Evolutionary conservation across 2,329 filamentous ascomycete species (phyloP).

Genomic region (Coniochaeta prunicola): DNA sequence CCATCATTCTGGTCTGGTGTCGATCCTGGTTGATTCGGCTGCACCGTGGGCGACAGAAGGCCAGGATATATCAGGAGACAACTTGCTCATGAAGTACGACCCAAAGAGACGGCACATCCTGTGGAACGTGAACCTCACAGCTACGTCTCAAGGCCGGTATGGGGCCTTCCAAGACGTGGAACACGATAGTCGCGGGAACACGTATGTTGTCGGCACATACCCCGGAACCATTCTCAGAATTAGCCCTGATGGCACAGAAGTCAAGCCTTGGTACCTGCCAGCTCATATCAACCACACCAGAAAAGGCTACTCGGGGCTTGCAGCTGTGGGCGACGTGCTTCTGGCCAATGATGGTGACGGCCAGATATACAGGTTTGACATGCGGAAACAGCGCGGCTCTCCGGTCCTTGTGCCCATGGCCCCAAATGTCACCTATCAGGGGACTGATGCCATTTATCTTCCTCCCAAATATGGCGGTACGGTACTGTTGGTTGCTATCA

Average conservation of each 20-base stretch:
- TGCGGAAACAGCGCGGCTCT: slow-evolving; percentile 12
- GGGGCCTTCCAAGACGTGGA: slow-evolving; percentile 32
- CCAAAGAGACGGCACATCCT: slow-evolving; percentile 14
- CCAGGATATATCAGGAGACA: slow-evolving; percentile 25
- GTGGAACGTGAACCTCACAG: slow-evolving; percentile 26
- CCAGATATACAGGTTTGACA: slow-evolving; percentile 27
- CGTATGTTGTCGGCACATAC: slow-evolving; percentile 29
- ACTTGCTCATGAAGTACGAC: slow-evolving; percentile 28
- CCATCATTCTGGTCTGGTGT: slow-evolving; percentile 20
- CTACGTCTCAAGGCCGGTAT: slow-evolving; percentile 19
- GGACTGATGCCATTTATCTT: slow-evolving; percentile 23
- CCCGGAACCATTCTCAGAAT: slow-evolving; percentile 28
- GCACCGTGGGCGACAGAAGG: slow-evolving; percentile 26
- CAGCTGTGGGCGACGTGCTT: slow-evolving; percentile 18
- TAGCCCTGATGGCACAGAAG: slow-evolving; percentile 18
- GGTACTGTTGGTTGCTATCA: slow-evolving; percentile 24
- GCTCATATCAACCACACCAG: slow-evolving; percentile 17
- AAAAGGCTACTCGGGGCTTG: slow-evolving; percentile 19
- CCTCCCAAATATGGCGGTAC: slow-evolving; percentile 23
- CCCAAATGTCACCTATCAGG: slow-evolving; percentile 10
- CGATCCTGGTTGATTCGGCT: slow-evolving; percentile 26
- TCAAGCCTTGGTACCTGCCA: slow-evolving; percentile 23
- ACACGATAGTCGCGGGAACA: slow-evolving; percentile 25
- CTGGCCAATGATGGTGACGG: slow-evolving; percentile 25
- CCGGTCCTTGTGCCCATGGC: slow-evolving; percentile 16